Evolutionary conservation across 2,329 filamentous ascomycete genomes (phyloP).

Genomic region (Teratosphaeria pseudoeucalypti): DNA sequence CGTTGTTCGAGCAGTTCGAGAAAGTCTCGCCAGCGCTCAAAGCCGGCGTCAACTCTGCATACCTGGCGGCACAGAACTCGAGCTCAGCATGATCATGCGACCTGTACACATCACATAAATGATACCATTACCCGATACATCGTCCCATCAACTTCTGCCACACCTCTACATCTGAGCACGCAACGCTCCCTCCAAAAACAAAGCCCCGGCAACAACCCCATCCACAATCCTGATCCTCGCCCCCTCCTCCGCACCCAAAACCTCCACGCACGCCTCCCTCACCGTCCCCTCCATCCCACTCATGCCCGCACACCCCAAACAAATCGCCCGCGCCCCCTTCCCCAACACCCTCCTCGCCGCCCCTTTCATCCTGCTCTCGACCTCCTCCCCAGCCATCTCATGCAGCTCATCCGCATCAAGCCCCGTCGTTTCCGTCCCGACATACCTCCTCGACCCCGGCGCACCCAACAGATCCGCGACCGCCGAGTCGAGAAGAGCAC

Average conservation of each 20-base stretch:
- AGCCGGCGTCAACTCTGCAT: background rate
- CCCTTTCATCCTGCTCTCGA: conserved; percentile 54
- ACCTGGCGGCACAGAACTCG: background rate
- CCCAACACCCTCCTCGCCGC: conserved; percentile 58
- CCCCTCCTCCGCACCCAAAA: conserved; percentile 51
- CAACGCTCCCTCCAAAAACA: conserved; percentile 47
- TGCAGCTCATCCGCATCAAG: conserved; percentile 74
- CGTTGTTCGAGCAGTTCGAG: conserved; percentile 15
- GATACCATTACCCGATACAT: background rate
- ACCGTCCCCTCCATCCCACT: conserved; percentile 72
- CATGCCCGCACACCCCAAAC: conserved; percentile 88
- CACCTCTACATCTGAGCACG: conserved; percentile 17
- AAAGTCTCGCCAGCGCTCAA: background rate
- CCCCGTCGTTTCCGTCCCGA: conserved; percentile 72
- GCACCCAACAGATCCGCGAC: conserved; percentile 54
- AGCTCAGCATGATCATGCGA: background rate
- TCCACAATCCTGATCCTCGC: conserved; percentile 62
- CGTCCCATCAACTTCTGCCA: background rate
- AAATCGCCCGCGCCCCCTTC: conserved; percentile 44
- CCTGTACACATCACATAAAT: background rate
- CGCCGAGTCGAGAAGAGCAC: conserved; percentile 56
- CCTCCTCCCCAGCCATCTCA: conserved; percentile 51
- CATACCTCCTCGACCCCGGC: conserved; percentile 42
- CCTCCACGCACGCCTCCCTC: conserved; percentile 54
- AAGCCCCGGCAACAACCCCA: conserved; percentile 61